Conservation (phyloP, 768 basidiomycete genomes). For the button mushroom (Agaricus bisporus) region DNA sequence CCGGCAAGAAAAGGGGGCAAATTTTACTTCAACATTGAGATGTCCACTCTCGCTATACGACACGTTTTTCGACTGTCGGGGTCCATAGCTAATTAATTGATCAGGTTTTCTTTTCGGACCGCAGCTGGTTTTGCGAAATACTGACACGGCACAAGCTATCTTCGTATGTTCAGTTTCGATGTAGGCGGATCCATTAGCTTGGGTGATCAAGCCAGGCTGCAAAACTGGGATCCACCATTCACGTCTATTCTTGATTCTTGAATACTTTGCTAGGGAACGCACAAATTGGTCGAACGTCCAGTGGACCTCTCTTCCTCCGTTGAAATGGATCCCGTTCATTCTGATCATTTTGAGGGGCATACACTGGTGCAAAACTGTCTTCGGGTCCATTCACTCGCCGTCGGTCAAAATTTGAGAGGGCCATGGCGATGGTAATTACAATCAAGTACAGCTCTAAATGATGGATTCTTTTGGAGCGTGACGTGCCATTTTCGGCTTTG, state of each 20-base stretch:
- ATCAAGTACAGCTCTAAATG: background rate
- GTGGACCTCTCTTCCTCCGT: constrained; percentile 45
- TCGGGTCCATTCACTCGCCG: constrained; percentile 90
- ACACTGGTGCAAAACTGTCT: constrained; percentile 65
- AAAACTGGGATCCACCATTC: constrained; percentile 49
- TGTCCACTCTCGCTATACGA: constrained; percentile 84
- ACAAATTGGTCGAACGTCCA: constrained; percentile 87
- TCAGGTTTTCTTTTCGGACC: constrained; percentile 1
- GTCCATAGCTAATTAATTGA: constrained; percentile 57
- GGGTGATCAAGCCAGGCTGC: constrained; percentile 82
- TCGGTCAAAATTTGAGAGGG: constrained; percentile 68
- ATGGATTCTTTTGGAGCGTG: constrained; percentile 22
- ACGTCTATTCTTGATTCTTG: constrained; percentile 7
- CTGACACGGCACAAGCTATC: constrained; percentile 93
- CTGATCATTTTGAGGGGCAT: constrained; percentile 32
- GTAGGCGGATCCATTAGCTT: constrained; percentile 96
- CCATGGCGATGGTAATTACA: constrained; percentile 24
- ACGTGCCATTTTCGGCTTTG: constrained; percentile 8
- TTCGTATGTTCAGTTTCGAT: constrained; percentile 91
- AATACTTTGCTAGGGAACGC: constrained; percentile 16
- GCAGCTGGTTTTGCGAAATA: constrained; percentile 14
- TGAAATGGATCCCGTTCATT: constrained; percentile 26
- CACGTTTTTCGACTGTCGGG: constrained; percentile 75
- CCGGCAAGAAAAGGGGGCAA: constrained; percentile 86
- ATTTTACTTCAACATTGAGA: constrained; percentile 94